Conservation (phyloP, 441 rosid genomes). For the Eruca vesicaria region DNA sequence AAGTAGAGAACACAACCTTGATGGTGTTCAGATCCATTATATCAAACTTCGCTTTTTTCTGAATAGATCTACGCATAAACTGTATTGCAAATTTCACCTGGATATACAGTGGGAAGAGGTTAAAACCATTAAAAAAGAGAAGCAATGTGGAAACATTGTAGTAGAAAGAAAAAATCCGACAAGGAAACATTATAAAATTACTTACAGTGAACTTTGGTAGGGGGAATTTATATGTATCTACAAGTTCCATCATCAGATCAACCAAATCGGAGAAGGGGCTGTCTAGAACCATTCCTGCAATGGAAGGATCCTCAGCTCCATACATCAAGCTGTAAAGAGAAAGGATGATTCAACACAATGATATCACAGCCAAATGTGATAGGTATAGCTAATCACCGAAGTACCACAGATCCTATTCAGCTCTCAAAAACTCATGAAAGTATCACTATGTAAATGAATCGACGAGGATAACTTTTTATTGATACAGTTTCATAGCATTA, state of each 20-base stretch:
- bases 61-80: slow-evolving; percentile 79
- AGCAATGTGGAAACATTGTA: background rate
- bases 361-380: slow-evolving; percentile 1
- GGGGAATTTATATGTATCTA: slow-evolving; percentile 71
- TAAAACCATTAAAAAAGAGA: slow-evolving; percentile 16
- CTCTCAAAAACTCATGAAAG: background rate
- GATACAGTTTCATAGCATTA: background rate
- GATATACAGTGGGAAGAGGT: slow-evolving; percentile 26
- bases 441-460: background rate
- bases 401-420: background rate
- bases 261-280: slow-evolving; percentile 98
- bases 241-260: slow-evolving; percentile 97
- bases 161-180: background rate
- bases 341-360: slow-evolving; percentile 1
- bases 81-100: slow-evolving; percentile 97
- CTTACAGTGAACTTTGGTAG: slow-evolving; percentile 74
- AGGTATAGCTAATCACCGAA: background rate
- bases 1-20: slow-evolving; percentile 52
- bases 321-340: slow-evolving; percentile 72
- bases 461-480: no score
- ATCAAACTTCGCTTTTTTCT: slow-evolving; percentile 91
- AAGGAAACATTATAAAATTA: slow-evolving; percentile 10
- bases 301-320: slow-evolving; percentile 96
- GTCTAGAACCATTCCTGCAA: slow-evolving; percentile 97
- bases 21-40: slow-evolving; percentile 77